These are phyloP conservation scores for Bruguiera parviflora DNA, from an alignment of 345 rosid species.

Conservation along the genomic window DNA sequence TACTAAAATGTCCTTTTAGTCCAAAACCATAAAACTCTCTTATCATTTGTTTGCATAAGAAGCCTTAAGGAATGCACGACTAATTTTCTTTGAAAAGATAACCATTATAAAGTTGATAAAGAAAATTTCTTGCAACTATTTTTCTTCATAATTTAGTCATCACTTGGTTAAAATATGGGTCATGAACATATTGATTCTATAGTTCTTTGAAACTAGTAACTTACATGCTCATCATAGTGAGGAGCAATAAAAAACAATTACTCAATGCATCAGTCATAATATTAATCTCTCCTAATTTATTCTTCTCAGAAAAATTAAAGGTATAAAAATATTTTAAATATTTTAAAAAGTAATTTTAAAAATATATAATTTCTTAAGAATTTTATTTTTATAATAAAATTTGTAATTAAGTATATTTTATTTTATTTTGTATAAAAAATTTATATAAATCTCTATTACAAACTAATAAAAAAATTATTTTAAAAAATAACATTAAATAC, in stretches of 20 bases:
- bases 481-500: no score
- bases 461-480: no score
- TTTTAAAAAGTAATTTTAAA: no score
- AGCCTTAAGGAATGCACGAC: background rate
- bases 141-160: background rate
- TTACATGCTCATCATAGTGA: constrained; percentile 1
- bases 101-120: background rate
- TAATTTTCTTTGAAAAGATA: constrained; percentile 4
- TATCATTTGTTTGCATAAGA: background rate
- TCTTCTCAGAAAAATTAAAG: no score
- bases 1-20: background rate
- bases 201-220: constrained; percentile 2
- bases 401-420: no score
- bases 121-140: background rate
- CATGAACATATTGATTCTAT: background rate
- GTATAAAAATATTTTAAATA: no score
- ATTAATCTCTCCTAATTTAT: no score
- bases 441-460: no score
- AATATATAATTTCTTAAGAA: no score
- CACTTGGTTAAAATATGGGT: constrained; percentile 5
- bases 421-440: no score
- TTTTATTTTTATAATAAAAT: no score
- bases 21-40: background rate
- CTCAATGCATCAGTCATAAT: no score
- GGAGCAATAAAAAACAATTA: background rate